Evolutionary conservation across 2,329 filamentous ascomycete genomes (phyloP), one percentile per base, ranked within the genome.

Genomic region (Colletotrichum cuscutae): DNA sequence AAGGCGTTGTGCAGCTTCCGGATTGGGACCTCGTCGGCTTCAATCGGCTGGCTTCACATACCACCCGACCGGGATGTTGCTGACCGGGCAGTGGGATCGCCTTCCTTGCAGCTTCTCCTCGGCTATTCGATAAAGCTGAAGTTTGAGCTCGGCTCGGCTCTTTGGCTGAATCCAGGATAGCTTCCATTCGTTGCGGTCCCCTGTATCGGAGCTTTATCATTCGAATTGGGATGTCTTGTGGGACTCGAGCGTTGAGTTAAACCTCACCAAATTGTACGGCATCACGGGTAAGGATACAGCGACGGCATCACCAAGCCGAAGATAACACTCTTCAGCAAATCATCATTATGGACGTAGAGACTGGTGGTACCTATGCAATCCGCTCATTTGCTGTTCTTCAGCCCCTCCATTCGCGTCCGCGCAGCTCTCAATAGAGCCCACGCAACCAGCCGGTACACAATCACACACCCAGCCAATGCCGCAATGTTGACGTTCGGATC

Each of bases 401-500:
- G 90, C 72, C 60, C 60, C 9, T 73, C 69, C 15, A 64, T 5
- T 6, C 87, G 84, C 65, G 85, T 88, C 77, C 89, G 86, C 74
- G 86, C 86, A 13, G 84, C 77, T 77, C 88, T 88, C 74, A 94
- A 75, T 58, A 93, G 73, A 3, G 82, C 78, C 85, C 90, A 93
- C 0, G 91, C 90, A 11, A 94, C 77, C 3, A 93, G 37, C 9
- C 93, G 84, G 81, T 95, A 95, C 7, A 88, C 84, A 1, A 95
- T 85, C 1, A 91, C 86, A 69, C 89, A 91, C 1, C 89, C 87
- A 0, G 89, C 92, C 76, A 95, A 78, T 4, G 88, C 89, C 75
- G 90, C 86, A 2, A 94, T 79, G 75, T 93, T 92, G 66, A 89
- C 83, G 13, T 87, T 84, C 0, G 90, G 88, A 76, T 92, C 85